Conservation (phyloP, 2,329 filamentous ascomycete genomes). For the Apiospora arundinis region DNA sequence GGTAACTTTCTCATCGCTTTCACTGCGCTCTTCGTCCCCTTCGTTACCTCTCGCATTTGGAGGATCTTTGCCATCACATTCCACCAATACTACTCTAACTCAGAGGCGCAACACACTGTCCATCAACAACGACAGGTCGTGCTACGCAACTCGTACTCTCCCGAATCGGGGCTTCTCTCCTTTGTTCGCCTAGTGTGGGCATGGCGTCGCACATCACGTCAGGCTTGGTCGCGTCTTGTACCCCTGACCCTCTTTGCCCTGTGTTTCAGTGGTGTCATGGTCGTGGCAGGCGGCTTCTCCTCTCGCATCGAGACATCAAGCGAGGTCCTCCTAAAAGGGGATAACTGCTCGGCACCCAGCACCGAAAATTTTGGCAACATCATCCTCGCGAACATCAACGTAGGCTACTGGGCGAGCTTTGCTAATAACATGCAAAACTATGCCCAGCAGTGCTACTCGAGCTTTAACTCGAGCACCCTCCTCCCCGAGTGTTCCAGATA, state of each 20-base stretch:
- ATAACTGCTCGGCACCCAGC: conserved; percentile 21
- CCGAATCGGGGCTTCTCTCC: conserved; percentile 24
- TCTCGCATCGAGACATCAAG: conserved; percentile 27
- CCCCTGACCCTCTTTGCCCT: conserved; percentile 20
- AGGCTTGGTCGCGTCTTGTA: background rate
- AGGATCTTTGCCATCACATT: conserved; percentile 24
- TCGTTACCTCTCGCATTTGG: conserved; percentile 29
- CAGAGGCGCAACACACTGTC: conserved; percentile 19
- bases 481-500: conserved; percentile 26
- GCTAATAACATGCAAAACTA: conserved; percentile 28
- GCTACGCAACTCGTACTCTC: conserved; percentile 28
- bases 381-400: no score
- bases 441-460: conserved; percentile 29
- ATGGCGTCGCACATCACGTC: background rate
- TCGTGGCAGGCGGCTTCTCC: conserved; percentile 28
- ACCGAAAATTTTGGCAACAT: no score
- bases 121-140: conserved; percentile 30
- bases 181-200: conserved; percentile 23
- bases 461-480: background rate
- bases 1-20: conserved; percentile 28
- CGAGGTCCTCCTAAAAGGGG: conserved; percentile 27
- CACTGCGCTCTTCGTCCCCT: conserved; percentile 29
- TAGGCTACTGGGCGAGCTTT: background rate
- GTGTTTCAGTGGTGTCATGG: conserved; percentile 25
- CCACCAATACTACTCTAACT: conserved; percentile 24